Evolutionary conservation across 2,329 filamentous ascomycete genomes (phyloP), one percentile per base, ranked within the genome.

Genomic region (Phaeosphaeria sp.): DNA sequence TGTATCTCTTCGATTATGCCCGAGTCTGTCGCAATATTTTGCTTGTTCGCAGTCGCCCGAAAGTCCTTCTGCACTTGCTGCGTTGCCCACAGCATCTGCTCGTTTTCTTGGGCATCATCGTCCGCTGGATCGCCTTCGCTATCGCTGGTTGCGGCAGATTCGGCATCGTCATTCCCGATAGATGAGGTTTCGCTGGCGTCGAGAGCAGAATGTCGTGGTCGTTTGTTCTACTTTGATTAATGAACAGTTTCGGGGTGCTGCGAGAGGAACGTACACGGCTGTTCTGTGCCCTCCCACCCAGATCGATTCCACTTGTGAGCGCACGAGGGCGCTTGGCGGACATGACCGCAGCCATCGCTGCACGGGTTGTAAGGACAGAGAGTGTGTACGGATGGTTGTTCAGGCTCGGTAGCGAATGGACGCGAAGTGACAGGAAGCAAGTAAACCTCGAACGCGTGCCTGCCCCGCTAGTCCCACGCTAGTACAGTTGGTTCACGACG

Each of bases 1-100:
- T 88, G 90, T 54, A 98, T 90, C 62, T 89, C 89, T 75, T 97
- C 90, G 47, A 98, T 90, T 54, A 98, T 94, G 1, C 92, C 93
- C 66, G 91, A 89, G 41, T 96, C 90, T 0, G 92, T 89, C 1
- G 90, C 86, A 41, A 87, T 83, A 67, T 97, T 97, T 21, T 68
- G 60, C 55, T 60, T 61, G 21, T 69, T 59, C 44, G 62, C 60
- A 18, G 54, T 65, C 7, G 63, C 60, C 25, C 55, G 53, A 22
- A 73, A 63, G 43, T 71, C 68, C 39, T 62, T 69, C 47, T 66
- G 56, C 27, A 74, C 69, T 23, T 67, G 66, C 55, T 77, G 74
- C 36, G 72, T 74, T 3, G 69, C 66, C 57, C 66, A 72, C 27
- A 62, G 33, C 55, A 65, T 65, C n/a, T 65, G 64, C 13, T 65